Percentiles rank a stretch among this genome's conserved stretches.
Conservation (phyloP, 331 rosid species). For the Pyrus hybrid region DNA sequence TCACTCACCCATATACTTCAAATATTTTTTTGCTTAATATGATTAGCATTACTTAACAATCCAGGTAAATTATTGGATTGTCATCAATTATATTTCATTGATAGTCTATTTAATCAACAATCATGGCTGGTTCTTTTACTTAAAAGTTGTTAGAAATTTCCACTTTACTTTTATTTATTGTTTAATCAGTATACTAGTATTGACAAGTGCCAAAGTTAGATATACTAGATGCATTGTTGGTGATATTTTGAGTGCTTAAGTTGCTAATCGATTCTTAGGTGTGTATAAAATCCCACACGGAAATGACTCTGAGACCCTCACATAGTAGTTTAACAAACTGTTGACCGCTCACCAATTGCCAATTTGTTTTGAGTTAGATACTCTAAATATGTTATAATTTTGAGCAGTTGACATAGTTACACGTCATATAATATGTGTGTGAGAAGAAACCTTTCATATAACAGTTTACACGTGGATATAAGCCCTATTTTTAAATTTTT, state of each 20-base stretch:
- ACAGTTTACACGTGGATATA: no score
- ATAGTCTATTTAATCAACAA: neutral
- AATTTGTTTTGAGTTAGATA: no score
- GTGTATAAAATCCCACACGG: neutral
- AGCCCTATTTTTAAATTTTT: no score
- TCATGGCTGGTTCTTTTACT: neutral
- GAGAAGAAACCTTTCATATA: no score
- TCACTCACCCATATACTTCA: neutral
- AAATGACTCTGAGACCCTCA: neutral
- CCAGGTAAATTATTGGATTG: neutral
- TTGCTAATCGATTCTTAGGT: neutral
- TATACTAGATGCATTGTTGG: neutral
- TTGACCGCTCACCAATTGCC: neutral
- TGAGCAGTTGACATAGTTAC: no score
- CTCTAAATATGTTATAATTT: neutral
- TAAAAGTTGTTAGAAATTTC: no score
- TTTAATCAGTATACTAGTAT: no score
- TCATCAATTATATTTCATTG: neutral
- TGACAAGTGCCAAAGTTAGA: no score
- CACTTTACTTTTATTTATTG: neutral
- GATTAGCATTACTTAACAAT: neutral
- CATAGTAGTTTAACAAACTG: neutral
- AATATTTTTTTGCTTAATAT: neutral
- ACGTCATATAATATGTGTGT: no score
- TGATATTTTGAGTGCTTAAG: neutral